phyloP scores from a whole-genome alignment of 192 early-diverging fungal genomes.

The Coemansia sp. region DNA sequence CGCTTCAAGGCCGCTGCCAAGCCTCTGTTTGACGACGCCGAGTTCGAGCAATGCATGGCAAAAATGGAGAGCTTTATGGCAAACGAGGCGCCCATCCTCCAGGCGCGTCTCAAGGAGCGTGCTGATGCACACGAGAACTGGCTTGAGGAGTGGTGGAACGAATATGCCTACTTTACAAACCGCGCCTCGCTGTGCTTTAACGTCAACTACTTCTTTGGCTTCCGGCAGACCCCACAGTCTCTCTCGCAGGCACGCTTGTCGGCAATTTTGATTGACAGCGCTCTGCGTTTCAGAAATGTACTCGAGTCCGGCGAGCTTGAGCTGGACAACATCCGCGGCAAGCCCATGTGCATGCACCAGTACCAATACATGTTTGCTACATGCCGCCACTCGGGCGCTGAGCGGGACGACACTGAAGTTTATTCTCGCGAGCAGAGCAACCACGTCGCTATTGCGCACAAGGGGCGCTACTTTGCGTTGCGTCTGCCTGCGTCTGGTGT shows the following conservation, averaged over 20 bases:
- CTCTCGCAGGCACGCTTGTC: conserved; percentile 54
- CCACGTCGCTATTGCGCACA: conserved; percentile 70
- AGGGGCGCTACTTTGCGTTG: conserved; percentile 75
- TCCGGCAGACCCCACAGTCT: conserved; percentile 39
- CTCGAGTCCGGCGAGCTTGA: conserved; percentile 62
- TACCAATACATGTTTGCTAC: conserved; percentile 84
- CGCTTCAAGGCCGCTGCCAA: conserved; percentile 52
- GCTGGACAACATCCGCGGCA: conserved; percentile 66
- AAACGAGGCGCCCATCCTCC: conserved; percentile 47
- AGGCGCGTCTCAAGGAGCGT: conserved; percentile 49
- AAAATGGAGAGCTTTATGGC: conserved; percentile 53
- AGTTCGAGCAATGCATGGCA: conserved; percentile 49
- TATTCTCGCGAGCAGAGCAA: conserved; percentile 61
- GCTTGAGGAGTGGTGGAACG: conserved; percentile 56
- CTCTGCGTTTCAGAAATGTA: conserved; percentile 58
- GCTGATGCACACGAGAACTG: conserved; percentile 36
- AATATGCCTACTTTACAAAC: conserved; percentile 54
- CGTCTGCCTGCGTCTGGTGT: conserved; percentile 43
- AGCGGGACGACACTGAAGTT: conserved; percentile 64
- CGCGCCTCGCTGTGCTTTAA: conserved; percentile 52
- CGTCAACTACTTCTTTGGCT: conserved; percentile 54
- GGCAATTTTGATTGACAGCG: conserved; percentile 62
- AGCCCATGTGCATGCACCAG: conserved; percentile 77
- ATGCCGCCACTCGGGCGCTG: conserved; percentile 68
- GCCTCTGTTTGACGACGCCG: conserved; percentile 50